Conservation (phyloP, 495 filamentous ascomycete species). For the Glarea lozoyensis region DNA sequence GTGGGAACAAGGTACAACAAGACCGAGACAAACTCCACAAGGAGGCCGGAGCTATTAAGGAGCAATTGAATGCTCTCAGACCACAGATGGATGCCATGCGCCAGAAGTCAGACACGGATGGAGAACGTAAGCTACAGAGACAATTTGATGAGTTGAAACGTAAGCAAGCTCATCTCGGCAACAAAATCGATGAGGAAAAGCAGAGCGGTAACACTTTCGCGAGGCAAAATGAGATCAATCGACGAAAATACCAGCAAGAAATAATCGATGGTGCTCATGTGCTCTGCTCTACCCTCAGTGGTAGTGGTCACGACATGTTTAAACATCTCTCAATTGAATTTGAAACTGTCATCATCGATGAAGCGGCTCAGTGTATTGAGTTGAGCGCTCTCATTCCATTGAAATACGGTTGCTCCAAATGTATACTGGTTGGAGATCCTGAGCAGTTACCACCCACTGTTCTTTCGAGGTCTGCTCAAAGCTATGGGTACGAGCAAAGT, state of each 20-base stretch:
- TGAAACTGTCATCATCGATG: conserved; percentile 96
- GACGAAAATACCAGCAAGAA: conserved; percentile 77
- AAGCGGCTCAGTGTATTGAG: conserved; percentile 96
- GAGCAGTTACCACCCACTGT: conserved; percentile 96
- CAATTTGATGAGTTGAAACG: conserved; percentile 74
- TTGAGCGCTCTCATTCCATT: conserved; percentile 92
- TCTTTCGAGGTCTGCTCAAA: conserved; percentile 82
- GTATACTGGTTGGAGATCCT: conserved; percentile 93
- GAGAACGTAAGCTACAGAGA: conserved; percentile 53
- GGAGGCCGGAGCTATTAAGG: conserved; percentile 71
- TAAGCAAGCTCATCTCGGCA: conserved; percentile 61
- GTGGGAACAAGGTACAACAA: conserved; percentile 41
- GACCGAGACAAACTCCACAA: conserved; percentile 72
- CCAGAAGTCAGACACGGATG: conserved; percentile 46
- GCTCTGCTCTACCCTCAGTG: conserved; percentile 90
- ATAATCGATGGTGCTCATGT: conserved; percentile 86
- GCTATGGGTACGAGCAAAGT: conserved; percentile 94
- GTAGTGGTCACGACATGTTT: conserved; percentile 96
- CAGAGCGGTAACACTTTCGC: conserved; percentile 68
- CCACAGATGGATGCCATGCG: conserved; percentile 62
- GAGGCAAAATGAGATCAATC: conserved; percentile 76
- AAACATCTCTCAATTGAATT: conserved; percentile 90
- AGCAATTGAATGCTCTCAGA: conserved; percentile 55
- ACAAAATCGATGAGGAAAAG: conserved; percentile 74
- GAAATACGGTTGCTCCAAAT: conserved; percentile 95